Evolutionary conservation across 2,329 filamentous ascomycete genomes (phyloP).

Genomic region (Exophiala mesophila): DNA sequence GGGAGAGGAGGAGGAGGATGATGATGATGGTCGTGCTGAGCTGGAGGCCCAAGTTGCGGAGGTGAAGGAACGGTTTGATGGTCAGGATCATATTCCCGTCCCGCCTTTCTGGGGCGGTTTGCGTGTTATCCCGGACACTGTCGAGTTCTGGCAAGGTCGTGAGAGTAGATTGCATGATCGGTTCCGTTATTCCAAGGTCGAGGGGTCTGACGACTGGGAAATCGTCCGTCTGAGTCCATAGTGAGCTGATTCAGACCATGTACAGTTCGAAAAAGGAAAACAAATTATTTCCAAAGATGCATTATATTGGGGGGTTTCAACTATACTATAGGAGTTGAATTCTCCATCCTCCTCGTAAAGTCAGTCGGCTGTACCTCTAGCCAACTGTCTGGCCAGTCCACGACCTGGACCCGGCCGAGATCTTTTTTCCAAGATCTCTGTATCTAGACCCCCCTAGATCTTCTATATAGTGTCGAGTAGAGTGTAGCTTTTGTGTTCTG

Average conservation of each 20-base stretch:
- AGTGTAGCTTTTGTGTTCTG: slow-evolving; percentile 21
- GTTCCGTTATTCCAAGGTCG: slow-evolving; percentile 70
- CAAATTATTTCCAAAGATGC: no score
- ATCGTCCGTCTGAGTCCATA: slow-evolving; percentile 27
- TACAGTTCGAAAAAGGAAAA: no score
- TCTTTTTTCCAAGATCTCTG: background rate
- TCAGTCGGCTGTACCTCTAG: background rate
- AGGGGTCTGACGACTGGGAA: slow-evolving; percentile 20
- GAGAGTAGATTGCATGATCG: slow-evolving; percentile 88
- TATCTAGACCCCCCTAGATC: slow-evolving; percentile 14
- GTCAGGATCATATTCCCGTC: slow-evolving; percentile 73
- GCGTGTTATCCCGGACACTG: slow-evolving; percentile 73
- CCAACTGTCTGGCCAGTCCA: slow-evolving; percentile 1
- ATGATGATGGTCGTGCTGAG: slow-evolving; percentile 66
- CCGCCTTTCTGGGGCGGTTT: slow-evolving; percentile 94
- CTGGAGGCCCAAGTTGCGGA: slow-evolving; percentile 75
- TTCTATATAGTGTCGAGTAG: slow-evolving; percentile 22
- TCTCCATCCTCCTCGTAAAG: slow-evolving; percentile 11
- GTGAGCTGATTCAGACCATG: no score
- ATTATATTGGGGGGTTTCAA: slow-evolving; percentile 6
- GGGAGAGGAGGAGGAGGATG: slow-evolving; percentile 28
- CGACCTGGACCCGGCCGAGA: slow-evolving; percentile 12
- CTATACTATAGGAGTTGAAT: slow-evolving; percentile 19
- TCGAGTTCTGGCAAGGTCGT: slow-evolving; percentile 97
- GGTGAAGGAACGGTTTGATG: slow-evolving; percentile 69